Evolutionary conservation across 139 green algal genomes (phyloP).

Genomic region (Chlamydomonas incerta): DNA sequence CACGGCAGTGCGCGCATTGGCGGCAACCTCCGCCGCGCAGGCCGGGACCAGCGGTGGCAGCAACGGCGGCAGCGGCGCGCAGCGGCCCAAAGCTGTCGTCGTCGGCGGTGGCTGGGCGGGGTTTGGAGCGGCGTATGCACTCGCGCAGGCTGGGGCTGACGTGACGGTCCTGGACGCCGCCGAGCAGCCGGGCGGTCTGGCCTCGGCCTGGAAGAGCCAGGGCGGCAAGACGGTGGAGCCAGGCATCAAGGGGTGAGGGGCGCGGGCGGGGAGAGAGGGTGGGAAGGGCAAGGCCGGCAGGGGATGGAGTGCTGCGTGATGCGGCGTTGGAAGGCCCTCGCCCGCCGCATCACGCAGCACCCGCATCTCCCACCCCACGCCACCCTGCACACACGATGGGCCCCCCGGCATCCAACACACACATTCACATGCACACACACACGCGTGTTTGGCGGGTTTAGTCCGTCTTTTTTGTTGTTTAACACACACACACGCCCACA

Average conservation of each 20-base stretch:
- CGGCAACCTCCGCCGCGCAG: too few relatives aligned
- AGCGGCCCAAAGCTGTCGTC: too few relatives aligned
- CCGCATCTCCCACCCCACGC: too few relatives aligned
- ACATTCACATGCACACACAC: too few relatives aligned
- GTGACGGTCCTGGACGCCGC: slow-evolving; percentile 21
- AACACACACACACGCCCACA: not conserved
- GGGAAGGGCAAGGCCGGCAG: not conserved
- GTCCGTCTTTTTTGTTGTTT: too few relatives aligned
- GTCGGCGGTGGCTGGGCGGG: slow-evolving; percentile 21
- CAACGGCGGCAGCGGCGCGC: too few relatives aligned
- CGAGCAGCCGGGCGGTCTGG: not conserved
- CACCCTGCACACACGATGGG: not conserved
- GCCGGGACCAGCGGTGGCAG: too few relatives aligned
- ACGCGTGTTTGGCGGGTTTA: too few relatives aligned
- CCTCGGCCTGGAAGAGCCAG: not conserved
- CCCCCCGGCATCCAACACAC: not conserved
- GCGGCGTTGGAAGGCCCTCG: too few relatives aligned
- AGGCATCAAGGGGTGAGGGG: slow-evolving; percentile 28
- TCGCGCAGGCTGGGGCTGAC: not conserved
- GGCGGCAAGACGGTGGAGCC: slow-evolving; percentile 12
- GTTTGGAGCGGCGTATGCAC: slow-evolving; percentile 12
- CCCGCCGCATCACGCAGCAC: too few relatives aligned
- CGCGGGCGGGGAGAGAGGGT: too few relatives aligned
- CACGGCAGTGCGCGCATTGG: too few relatives aligned
- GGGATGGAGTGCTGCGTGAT: not conserved